Evolutionary conservation across 345 rosid species (phyloP).

Genomic region (Abelmoschus esculentus): DNA sequence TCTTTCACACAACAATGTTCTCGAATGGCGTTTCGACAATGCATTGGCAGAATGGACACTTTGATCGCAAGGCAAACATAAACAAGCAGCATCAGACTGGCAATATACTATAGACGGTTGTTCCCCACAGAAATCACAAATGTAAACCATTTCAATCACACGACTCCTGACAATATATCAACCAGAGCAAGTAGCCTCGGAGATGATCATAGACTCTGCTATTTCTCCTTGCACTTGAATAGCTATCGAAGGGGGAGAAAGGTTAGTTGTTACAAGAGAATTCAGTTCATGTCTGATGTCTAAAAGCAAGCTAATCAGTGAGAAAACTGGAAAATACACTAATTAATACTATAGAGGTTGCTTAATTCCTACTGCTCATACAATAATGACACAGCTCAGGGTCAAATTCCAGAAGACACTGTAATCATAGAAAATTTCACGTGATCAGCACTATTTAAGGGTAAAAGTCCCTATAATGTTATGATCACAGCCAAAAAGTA

Average conservation of each 20-base stretch:
- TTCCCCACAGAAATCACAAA: conserved; percentile 89
- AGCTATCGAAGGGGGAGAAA: background rate
- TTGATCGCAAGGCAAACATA: conserved; percentile 90
- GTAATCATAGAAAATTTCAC: conserved; percentile 1
- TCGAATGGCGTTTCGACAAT: conserved; percentile 78
- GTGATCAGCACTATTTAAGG: background rate
- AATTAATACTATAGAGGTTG: background rate
- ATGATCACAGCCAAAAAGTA: background rate
- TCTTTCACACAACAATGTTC: conserved; percentile 81
- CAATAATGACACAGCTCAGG: background rate
- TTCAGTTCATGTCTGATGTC: background rate
- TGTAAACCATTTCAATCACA: conserved; percentile 49
- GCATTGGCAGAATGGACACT: conserved; percentile 94
- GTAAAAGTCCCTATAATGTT: background rate
- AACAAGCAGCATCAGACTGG: conserved; percentile 85
- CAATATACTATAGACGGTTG: conserved; percentile 94
- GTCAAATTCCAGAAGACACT: background rate
- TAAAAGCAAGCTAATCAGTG: conserved; percentile 2
- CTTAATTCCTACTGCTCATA: background rate
- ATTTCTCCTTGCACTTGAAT: conserved; percentile 13
- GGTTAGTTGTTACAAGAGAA: background rate
- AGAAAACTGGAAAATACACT: background rate
- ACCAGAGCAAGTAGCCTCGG: conserved; percentile 17
- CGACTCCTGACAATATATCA: conserved; percentile 2
- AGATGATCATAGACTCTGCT: conserved; percentile 5